Evolutionary conservation across 345 rosid species (phyloP).

Genomic region (Dimocarpus longan): DNA sequence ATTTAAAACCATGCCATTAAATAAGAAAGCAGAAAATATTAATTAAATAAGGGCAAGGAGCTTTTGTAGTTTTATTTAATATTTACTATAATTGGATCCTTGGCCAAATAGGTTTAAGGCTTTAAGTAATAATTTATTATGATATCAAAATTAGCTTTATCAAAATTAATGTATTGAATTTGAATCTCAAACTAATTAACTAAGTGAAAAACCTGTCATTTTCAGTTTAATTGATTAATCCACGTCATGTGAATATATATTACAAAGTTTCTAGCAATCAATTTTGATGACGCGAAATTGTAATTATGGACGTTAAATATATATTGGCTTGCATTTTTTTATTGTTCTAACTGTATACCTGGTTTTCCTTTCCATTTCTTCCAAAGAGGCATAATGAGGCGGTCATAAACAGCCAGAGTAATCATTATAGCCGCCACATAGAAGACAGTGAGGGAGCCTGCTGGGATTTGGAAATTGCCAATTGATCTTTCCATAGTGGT

Average conservation of each 20-base stretch:
- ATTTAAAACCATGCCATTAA: too few relatives aligned
- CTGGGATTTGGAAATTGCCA: conserved; percentile 61
- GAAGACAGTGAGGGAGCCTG: conserved; percentile 66
- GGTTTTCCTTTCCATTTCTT: conserved; percentile 67
- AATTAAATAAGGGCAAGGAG: too few relatives aligned
- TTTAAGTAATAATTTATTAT: too few relatives aligned
- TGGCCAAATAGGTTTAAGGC: too few relatives aligned
- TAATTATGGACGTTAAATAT: background rate
- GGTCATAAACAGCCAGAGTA: conserved; percentile 54
- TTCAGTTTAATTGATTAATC: background rate
- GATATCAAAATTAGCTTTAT: background rate
- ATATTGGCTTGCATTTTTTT: background rate
- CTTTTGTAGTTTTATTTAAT: too few relatives aligned
- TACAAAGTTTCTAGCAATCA: background rate
- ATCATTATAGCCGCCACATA: conserved; percentile 54
- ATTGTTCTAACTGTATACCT: conserved; percentile 35
- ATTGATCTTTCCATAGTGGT: conserved; percentile 59
- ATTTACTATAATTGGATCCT: too few relatives aligned
- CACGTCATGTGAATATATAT: background rate
- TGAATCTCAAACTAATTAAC: background rate
- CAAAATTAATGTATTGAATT: background rate
- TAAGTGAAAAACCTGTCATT: background rate
- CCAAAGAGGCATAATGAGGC: conserved; percentile 57
- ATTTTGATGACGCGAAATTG: background rate
- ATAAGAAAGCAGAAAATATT: too few relatives aligned